Conservation (phyloP, 2,329 filamentous ascomycete species). For the Epichloe coenophiala region DNA sequence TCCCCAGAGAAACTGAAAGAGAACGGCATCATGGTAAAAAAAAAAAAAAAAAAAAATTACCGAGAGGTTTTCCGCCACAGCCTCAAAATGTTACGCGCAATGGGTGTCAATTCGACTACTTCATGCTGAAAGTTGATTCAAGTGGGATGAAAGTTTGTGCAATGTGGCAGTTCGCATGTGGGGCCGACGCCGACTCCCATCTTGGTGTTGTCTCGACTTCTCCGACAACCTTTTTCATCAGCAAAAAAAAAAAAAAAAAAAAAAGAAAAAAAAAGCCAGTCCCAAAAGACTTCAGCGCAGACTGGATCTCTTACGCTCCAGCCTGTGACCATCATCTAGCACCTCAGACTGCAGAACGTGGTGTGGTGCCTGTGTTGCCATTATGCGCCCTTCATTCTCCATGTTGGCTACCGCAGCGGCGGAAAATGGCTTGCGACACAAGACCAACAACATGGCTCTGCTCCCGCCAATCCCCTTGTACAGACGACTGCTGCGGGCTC, state of each 20-base stretch:
- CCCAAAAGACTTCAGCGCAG: too few species aligned
- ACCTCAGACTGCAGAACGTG: too few species aligned
- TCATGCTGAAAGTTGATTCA: background rate
- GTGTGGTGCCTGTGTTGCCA: background rate
- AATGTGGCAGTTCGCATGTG: background rate
- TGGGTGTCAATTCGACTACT: background rate
- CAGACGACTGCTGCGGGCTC: slow-evolving; percentile 71
- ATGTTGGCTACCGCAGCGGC: slow-evolving; percentile 18
- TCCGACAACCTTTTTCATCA: too few species aligned
- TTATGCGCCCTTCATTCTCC: slow-evolving; percentile 11
- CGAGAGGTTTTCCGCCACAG: too few species aligned
- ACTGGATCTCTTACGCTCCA: background rate
- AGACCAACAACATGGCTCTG: slow-evolving; percentile 44
- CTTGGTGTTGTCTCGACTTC: too few species aligned
- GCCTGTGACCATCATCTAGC: background rate
- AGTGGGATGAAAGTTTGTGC: background rate
- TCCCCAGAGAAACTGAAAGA: slow-evolving; percentile 51
- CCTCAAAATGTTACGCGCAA: background rate
- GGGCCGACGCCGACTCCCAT: too few species aligned
- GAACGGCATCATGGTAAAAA: slow-evolving; percentile 34
- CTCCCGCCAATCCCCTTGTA: slow-evolving; percentile 84
- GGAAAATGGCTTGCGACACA: slow-evolving; percentile 20
- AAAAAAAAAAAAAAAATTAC: too few species aligned
- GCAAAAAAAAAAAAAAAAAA: too few species aligned
- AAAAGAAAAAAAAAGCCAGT: too few species aligned